phyloP scores from a whole-genome alignment of 768 basidiomycete species.

The Infundibulicybe gibba region DNA sequence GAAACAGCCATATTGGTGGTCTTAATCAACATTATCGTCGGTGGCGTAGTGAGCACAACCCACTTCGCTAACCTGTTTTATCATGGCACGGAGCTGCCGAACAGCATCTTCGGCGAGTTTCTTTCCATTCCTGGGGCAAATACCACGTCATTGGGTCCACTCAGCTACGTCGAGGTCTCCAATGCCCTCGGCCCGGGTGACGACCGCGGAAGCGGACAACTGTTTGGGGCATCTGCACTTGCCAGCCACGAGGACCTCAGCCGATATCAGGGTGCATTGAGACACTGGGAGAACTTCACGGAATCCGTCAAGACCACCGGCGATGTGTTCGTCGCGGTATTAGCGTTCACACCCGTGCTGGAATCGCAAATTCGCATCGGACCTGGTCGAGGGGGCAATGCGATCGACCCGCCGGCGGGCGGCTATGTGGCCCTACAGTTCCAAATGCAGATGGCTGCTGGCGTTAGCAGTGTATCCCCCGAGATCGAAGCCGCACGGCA shows the following conservation, averaged over 20 bases:
- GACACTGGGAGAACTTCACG: constrained; percentile 25
- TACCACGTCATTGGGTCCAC: constrained; percentile 18
- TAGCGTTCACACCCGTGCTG: constrained; percentile 35
- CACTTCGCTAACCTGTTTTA: constrained; percentile 31
- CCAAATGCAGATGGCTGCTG: neutral
- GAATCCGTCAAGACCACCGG: constrained; percentile 9
- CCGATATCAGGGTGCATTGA: constrained; percentile 26
- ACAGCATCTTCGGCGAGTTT: constrained; percentile 32
- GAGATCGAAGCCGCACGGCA: neutral
- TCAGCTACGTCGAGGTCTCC: constrained; percentile 33
- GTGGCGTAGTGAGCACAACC: constrained; percentile 14
- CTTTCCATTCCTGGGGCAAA: constrained; percentile 27
- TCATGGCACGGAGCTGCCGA: constrained; percentile 28
- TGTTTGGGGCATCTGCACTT: constrained; percentile 33
- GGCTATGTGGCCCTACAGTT: constrained; percentile 25
- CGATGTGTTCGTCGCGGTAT: constrained; percentile 19
- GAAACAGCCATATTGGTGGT: constrained; percentile 22
- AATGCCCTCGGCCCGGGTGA: constrained; percentile 24
- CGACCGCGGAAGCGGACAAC: constrained; percentile 25
- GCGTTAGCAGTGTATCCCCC: neutral
- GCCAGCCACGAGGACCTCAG: constrained; percentile 15
- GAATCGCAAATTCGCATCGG: constrained; percentile 30
- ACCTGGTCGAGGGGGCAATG: constrained; percentile 29
- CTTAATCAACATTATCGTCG: constrained; percentile 16
- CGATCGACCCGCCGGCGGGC: constrained; percentile 30